These are phyloP conservation scores for Hawksworthiomyces lignivorus DNA, from an alignment of 2,329 filamentous ascomycete genomes.

Conservation along the genomic window DNA sequence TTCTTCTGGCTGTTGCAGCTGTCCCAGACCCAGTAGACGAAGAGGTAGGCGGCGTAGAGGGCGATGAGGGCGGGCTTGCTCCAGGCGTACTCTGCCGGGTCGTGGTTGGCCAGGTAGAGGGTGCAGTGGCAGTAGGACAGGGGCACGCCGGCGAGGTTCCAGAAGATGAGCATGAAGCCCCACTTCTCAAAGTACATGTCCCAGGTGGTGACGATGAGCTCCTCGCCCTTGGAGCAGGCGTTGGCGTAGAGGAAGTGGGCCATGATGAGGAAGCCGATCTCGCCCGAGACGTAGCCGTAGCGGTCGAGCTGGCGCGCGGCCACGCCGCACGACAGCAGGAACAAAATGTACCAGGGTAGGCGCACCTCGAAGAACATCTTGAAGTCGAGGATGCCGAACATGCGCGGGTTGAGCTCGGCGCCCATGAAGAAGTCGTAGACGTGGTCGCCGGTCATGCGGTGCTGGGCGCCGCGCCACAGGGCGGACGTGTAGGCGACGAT, in stretches of 20 bases:
- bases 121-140: slow-evolving; percentile 79
- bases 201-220: slow-evolving; percentile 73
- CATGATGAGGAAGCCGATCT: slow-evolving; percentile 67
- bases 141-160: slow-evolving; percentile 77
- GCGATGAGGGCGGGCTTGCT: slow-evolving; percentile 52
- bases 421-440: slow-evolving; percentile 92
- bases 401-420: slow-evolving; percentile 75
- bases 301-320: slow-evolving; percentile 67
- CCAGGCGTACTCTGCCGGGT: slow-evolving; percentile 61
- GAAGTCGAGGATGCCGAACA: slow-evolving; percentile 80
- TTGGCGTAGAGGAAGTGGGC: slow-evolving; percentile 79
- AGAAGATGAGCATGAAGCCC: slow-evolving; percentile 87
- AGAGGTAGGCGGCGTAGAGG: slow-evolving; percentile 59
- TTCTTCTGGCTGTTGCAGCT: slow-evolving; percentile 81
- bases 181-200: slow-evolving; percentile 89
- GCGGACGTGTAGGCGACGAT: slow-evolving; percentile 83
- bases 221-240: slow-evolving; percentile 75
- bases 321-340: slow-evolving; percentile 60
- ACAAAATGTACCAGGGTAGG: slow-evolving; percentile 78
- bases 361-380: slow-evolving; percentile 92
- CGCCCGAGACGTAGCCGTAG: slow-evolving; percentile 69
- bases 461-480: slow-evolving; percentile 67
- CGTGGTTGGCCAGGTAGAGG: slow-evolving; percentile 69
- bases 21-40: slow-evolving; percentile 79
- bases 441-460: slow-evolving; percentile 81